phyloP scores from a whole-genome alignment of 306 rosid species.

The Chamaecrista fasciculata region DNA sequence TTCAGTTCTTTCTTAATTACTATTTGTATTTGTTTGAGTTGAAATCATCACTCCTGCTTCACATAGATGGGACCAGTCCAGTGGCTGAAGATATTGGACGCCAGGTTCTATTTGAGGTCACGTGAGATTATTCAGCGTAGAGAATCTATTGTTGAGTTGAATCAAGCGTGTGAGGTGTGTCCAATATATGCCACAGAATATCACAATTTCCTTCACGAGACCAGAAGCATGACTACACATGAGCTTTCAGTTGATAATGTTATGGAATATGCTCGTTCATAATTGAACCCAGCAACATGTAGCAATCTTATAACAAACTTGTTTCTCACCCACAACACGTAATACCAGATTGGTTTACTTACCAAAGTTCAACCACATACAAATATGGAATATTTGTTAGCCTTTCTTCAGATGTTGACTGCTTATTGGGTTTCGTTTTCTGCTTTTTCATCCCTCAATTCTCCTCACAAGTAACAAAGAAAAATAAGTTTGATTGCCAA shows the following conservation, averaged over 20 bases:
- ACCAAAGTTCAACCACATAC: neutral
- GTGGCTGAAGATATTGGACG: slow-evolving; percentile 95
- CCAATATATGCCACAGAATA: too few relatives aligned
- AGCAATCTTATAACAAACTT: neutral
- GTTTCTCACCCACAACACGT: neutral
- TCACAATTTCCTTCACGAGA: too few relatives aligned
- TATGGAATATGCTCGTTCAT: neutral
- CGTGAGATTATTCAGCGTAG: too few relatives aligned
- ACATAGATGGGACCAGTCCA: slow-evolving; percentile 88
- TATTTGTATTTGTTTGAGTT: slow-evolving; percentile 46
- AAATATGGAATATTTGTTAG: too few relatives aligned
- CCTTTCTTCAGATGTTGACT: neutral
- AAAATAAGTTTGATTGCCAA: too few relatives aligned
- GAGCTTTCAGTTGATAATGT: neutral
- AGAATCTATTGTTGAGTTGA: too few relatives aligned
- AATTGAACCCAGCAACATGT: neutral
- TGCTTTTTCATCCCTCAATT: neutral
- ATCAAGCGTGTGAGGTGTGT: too few relatives aligned
- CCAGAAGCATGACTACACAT: too few relatives aligned
- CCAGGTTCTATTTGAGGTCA: too few relatives aligned
- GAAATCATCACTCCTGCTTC: slow-evolving; percentile 86
- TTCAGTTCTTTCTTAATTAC: neutral
- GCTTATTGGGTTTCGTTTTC: neutral
- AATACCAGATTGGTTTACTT: neutral
- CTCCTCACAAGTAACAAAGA: neutral